These are phyloP conservation scores for Margaritispora aquatica DNA, from an alignment of 495 filamentous ascomycete species.

Conservation along the genomic window DNA sequence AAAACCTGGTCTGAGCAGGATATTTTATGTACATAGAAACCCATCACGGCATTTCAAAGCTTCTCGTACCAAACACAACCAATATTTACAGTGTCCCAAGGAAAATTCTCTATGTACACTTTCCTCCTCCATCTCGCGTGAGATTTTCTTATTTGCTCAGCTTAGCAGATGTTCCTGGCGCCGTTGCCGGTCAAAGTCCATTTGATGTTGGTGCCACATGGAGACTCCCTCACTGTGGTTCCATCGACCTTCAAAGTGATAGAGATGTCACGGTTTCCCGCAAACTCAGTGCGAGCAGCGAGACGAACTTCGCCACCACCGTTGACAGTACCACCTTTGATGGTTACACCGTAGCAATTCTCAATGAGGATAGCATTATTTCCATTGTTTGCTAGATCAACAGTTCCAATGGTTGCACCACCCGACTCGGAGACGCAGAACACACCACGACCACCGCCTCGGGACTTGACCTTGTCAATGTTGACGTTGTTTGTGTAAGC, in stretches of 20 bases:
- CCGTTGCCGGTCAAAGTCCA: background rate
- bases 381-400: background rate
- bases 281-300: background rate
- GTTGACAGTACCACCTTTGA: background rate
- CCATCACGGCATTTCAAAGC: no score
- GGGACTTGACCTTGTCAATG: background rate
- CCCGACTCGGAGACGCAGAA: background rate
- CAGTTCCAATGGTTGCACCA: background rate
- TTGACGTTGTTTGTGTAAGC: background rate
- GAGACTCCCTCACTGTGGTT: background rate
- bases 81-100: no score
- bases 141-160: no score
- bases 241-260: background rate
- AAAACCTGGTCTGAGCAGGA: no score
- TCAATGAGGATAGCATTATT: background rate
- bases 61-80: no score
- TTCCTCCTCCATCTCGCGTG: no score
- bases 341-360: background rate
- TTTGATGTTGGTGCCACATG: background rate
- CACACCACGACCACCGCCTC: background rate
- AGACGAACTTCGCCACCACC: background rate
- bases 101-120: no score
- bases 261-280: background rate
- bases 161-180: background rate
- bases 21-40: no score